A percentile compares a stretch with the other conserved stretches of the same genome.
Conservation (phyloP, 495 filamentous ascomycete genomes). For the Letharia columbiana region DNA sequence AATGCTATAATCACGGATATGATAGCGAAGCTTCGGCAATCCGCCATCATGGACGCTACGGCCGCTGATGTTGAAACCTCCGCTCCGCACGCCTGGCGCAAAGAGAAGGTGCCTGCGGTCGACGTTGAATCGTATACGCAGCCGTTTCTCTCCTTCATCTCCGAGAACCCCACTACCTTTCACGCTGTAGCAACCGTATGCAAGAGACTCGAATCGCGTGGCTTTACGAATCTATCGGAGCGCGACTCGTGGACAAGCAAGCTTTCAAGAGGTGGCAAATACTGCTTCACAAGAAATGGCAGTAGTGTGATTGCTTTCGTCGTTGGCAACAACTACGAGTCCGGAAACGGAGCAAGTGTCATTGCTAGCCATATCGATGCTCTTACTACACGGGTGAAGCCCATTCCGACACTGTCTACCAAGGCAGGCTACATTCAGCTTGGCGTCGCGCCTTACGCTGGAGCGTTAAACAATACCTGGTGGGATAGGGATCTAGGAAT, state of each 20-base stretch:
- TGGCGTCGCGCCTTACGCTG: slow-evolving; percentile 87
- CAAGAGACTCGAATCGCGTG: slow-evolving; percentile 56
- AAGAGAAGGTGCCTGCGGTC: background rate
- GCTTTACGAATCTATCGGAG: slow-evolving; percentile 71
- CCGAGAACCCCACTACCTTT: slow-evolving; percentile 83
- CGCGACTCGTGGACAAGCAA: slow-evolving; percentile 69
- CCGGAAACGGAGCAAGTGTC: slow-evolving; percentile 73
- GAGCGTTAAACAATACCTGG: slow-evolving; percentile 77
- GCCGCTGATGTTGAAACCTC: background rate
- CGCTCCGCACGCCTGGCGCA: background rate
- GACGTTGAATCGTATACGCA: slow-evolving; percentile 50
- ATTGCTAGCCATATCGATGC: slow-evolving; percentile 91
- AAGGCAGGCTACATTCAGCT: slow-evolving; percentile 83
- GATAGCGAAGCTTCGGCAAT: background rate
- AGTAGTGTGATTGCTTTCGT: slow-evolving; percentile 82
- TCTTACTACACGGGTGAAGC: slow-evolving; percentile 80
- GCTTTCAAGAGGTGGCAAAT: slow-evolving; percentile 73
- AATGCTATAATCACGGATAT: background rate
- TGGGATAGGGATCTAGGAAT: slow-evolving; percentile 91
- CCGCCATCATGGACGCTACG: too few relatives aligned
- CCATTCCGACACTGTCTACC: slow-evolving; percentile 68
- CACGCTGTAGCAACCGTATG: slow-evolving; percentile 74
- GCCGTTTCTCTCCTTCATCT: slow-evolving; percentile 84
- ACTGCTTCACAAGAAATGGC: slow-evolving; percentile 78
- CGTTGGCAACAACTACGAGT: slow-evolving; percentile 70